Conservation (phyloP, 2,329 filamentous ascomycete genomes). For the Fusarium albidum region DNA sequence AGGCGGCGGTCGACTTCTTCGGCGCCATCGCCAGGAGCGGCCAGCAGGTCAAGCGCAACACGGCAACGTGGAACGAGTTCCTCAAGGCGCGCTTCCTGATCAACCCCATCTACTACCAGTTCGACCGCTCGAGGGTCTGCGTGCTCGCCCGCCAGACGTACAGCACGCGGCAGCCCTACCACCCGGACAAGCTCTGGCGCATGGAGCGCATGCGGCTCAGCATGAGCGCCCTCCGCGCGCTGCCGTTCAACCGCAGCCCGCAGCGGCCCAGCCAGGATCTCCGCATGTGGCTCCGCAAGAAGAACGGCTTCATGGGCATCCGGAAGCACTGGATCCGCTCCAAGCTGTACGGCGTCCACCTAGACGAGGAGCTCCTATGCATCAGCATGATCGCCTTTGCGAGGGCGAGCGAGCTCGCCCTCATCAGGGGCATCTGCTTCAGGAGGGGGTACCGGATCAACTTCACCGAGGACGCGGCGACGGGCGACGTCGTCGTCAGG, state of each 20-base stretch:
- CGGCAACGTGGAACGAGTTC: slow-evolving; percentile 54
- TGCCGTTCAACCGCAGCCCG: slow-evolving; percentile 44
- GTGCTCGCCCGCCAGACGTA: slow-evolving; percentile 51
- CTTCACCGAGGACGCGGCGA: slow-evolving; percentile 27
- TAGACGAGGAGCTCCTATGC: slow-evolving; percentile 52
- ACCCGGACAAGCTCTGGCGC: slow-evolving; percentile 29
- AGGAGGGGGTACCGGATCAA: slow-evolving; percentile 43
- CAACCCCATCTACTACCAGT: slow-evolving; percentile 56
- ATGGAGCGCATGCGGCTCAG: slow-evolving; percentile 44
- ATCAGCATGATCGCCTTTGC: slow-evolving; percentile 52
- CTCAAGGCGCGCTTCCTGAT: slow-evolving; percentile 57
- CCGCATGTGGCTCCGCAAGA: slow-evolving; percentile 39
- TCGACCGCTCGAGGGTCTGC: slow-evolving; percentile 51
- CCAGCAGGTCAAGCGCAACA: slow-evolving; percentile 43
- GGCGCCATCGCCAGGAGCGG: slow-evolving; percentile 39
- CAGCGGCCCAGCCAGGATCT: slow-evolving; percentile 37
- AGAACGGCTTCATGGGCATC: slow-evolving; percentile 38
- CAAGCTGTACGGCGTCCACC: slow-evolving; percentile 36
- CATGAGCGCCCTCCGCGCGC: slow-evolving; percentile 35
- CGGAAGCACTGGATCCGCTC: slow-evolving; percentile 41
- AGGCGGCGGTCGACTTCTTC: slow-evolving; percentile 46
- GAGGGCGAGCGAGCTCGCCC: slow-evolving; percentile 46
- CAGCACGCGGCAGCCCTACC: slow-evolving; percentile 23
- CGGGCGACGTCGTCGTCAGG: slow-evolving; percentile 35
- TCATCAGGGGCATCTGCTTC: slow-evolving; percentile 47